Evolutionary conservation across 2,329 filamentous ascomycete species (phyloP).

Genomic region (Fonsecaea erecta): DNA sequence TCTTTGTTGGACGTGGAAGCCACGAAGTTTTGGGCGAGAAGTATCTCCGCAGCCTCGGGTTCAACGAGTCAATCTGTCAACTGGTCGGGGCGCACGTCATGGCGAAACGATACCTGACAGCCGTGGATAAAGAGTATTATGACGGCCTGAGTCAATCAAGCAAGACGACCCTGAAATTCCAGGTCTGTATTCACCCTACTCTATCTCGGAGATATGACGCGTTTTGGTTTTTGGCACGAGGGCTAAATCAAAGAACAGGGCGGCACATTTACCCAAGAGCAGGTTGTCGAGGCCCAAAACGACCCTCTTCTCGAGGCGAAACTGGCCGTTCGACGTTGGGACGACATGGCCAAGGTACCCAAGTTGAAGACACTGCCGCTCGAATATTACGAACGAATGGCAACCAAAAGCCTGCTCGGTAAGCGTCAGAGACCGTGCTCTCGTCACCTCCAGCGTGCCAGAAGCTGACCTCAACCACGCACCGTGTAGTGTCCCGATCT

Average conservation of each 20-base stretch:
- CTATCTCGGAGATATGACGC: not conserved
- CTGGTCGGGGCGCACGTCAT: constrained; percentile 43
- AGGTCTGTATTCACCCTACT: constrained; percentile 34
- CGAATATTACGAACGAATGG: constrained; percentile 38
- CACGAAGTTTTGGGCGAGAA: constrained; percentile 41
- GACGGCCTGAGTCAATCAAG: constrained; percentile 41
- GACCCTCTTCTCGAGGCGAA: constrained; percentile 40
- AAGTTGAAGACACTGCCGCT: constrained; percentile 35
- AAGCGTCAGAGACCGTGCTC: not conserved
- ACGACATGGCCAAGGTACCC: constrained; percentile 40
- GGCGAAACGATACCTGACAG: constrained; percentile 41
- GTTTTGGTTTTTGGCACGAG: not conserved
- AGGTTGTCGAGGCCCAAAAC: constrained; percentile 37
- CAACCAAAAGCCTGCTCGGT: constrained; percentile 32
- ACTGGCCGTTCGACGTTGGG: constrained; percentile 40
- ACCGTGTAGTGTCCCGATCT: constrained; percentile 30
- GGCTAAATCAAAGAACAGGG: constrained; percentile 30
- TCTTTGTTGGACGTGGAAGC: constrained; percentile 39
- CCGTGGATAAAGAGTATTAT: constrained; percentile 40
- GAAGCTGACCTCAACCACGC: not conserved
- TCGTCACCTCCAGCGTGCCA: too few relatives aligned
- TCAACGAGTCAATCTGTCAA: constrained; percentile 40
- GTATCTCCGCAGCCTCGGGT: constrained; percentile 40
- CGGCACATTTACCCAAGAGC: constrained; percentile 35
- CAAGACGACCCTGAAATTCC: constrained; percentile 40